Conservation (phyloP, 2,329 filamentous ascomycete genomes). For the Aspergillus costaricaensis region DNA sequence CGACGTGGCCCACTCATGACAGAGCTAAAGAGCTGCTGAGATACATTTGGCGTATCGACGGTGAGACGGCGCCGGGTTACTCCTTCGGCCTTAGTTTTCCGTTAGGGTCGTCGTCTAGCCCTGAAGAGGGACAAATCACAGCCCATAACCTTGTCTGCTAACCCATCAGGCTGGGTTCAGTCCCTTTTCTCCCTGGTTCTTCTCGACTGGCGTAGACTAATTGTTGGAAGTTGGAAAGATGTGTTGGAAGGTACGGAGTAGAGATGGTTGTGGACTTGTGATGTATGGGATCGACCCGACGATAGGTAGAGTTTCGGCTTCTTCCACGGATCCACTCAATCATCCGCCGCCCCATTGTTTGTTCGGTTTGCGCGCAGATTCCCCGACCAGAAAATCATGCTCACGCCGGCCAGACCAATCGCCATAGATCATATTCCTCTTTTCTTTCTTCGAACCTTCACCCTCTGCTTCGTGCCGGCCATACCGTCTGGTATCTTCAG, state of each 20-base stretch:
- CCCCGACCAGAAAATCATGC: slow-evolving; percentile 18
- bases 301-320: too few species aligned
- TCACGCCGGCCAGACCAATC: slow-evolving; percentile 6
- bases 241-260: neutral
- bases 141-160: neutral
- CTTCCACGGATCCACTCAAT: neutral
- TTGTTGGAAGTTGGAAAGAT: neutral
- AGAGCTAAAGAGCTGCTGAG: neutral
- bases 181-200: neutral
- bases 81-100: neutral
- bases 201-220: too few species aligned
- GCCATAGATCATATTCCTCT: neutral
- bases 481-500: neutral
- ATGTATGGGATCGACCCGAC: too few species aligned
- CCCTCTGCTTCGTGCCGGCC: slow-evolving; percentile 1
- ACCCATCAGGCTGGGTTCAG: neutral
- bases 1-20: neutral
- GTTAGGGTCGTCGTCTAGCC: neutral
- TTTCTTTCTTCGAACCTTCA: neutral
- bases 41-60: neutral
- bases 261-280: too few species aligned
- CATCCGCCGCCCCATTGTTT: slow-evolving; percentile 10
- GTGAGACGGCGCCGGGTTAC: neutral
- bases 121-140: neutral
- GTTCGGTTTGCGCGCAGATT: slow-evolving; percentile 20